Percentiles rank a stretch among this genome's conserved stretches.
phyloP scores from a whole-genome alignment of 2,329 filamentous ascomycete genomes.

The Ceratocystis lukuohia region DNA sequence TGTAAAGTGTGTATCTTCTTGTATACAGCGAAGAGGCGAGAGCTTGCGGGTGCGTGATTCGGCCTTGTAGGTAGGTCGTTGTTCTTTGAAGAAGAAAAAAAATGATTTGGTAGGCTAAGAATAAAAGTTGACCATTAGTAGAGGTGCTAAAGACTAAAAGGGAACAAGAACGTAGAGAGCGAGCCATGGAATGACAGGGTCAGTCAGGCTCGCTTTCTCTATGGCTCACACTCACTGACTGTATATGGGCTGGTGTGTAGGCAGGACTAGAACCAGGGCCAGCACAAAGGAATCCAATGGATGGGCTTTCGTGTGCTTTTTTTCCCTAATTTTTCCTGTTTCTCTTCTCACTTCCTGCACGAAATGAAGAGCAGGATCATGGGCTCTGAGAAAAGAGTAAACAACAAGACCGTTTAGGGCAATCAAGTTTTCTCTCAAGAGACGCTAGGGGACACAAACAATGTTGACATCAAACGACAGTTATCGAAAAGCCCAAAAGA shows the following conservation, averaged over 20 bases:
- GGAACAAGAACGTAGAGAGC: neutral
- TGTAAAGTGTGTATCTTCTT: neutral
- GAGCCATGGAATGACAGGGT: neutral
- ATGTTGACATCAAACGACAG: neutral
- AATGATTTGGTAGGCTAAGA: neutral
- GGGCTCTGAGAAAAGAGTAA: neutral
- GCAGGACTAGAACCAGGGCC: neutral
- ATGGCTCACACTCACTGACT: neutral
- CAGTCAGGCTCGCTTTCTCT: neutral
- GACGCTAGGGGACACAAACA: neutral
- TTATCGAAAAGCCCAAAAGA: neutral
- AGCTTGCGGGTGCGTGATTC: neutral
- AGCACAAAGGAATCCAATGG: neutral
- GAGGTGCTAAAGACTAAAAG: slow-evolving; percentile 4
- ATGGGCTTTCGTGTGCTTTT: neutral
- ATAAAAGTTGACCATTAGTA: slow-evolving; percentile 2
- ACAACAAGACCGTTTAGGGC: slow-evolving; percentile 1
- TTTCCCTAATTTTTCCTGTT: neutral
- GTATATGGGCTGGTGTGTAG: slow-evolving; percentile 3
- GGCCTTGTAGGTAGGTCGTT: neutral
- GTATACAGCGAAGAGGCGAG: neutral
- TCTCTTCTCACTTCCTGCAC: neutral
- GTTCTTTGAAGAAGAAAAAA: neutral
- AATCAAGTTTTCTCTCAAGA: slow-evolving; percentile 1
- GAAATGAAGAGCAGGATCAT: neutral